Percentiles rank a stretch among this genome's conserved stretches.
Evolutionary conservation across 169 alveolate species (phyloP).

Genomic region (Plasmodium gonderi): DNA sequence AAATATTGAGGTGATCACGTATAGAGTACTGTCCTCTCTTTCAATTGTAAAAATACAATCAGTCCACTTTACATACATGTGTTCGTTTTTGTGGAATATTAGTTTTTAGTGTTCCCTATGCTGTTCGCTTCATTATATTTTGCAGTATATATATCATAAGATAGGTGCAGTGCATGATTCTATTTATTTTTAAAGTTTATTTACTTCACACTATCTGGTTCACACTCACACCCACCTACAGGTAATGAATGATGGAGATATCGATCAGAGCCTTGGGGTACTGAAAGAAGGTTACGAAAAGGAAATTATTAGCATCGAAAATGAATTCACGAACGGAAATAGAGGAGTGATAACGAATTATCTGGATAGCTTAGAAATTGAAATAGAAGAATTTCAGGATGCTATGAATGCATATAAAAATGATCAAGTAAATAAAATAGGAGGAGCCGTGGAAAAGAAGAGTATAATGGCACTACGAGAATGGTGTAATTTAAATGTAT

Average conservation of each 20-base stretch:
- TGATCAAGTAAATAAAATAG: conserved; percentile 79
- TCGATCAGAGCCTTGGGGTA: conserved; percentile 47
- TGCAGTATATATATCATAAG: too few relatives aligned
- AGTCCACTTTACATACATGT: too few relatives aligned
- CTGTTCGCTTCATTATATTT: too few relatives aligned
- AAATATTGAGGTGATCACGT: too few relatives aligned
- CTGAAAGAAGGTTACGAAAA: conserved; percentile 56
- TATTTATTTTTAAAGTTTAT: not conserved
- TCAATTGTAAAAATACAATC: too few relatives aligned
- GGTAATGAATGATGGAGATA: conserved; percentile 75
- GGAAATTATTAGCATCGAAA: conserved; percentile 45
- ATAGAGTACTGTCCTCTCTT: too few relatives aligned
- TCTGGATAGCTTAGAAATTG: conserved; percentile 46
- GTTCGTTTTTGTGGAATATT: too few relatives aligned
- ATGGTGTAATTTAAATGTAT: conserved; percentile 73
- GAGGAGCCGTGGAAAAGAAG: conserved; percentile 78
- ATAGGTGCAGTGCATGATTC: too few relatives aligned
- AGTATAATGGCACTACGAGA: conserved; percentile 78
- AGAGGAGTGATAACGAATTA: conserved; percentile 63
- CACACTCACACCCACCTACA: too few relatives aligned
- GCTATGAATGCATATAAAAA: conserved; percentile 79
- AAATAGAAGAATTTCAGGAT: conserved; percentile 78
- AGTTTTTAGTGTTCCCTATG: too few relatives aligned
- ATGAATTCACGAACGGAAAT: conserved; percentile 63
- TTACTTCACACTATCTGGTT: too few relatives aligned